Evolutionary conservation across 345 rosid genomes (phyloP), one percentile per base, ranked within the genome.

Genomic region (Combretum micranthum): DNA sequence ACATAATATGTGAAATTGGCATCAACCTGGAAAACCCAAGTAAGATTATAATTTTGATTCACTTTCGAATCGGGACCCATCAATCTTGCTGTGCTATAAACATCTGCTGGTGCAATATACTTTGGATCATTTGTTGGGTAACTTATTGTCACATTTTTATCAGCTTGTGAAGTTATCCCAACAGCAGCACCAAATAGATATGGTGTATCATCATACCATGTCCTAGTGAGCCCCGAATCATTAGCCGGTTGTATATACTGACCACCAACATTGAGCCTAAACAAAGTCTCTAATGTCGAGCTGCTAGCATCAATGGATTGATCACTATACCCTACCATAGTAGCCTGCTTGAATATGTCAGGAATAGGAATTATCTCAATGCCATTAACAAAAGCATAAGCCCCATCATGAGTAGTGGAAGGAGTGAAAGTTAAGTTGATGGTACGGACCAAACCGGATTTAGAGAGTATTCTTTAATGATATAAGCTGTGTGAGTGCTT

Each of bases 1-100:
- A 82, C 72, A 25, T 80, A 48, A 37, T 82, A 85, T 0, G 77
- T 78, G 64, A 80, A 85, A 37, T 80, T 78, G 26, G 75, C 60
- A 66, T 85, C 88, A 39, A 77, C 75, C 46, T 61, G 63, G 56
- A 82, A 80, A n/a, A 70, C 51, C 92, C 92, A 80, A 16, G 88
- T 78, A 59, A 78, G 70, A 47, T 85, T 85, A 52, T 57, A 80
- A n/a, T 65, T 64, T 39, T 62, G 4, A 61, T 69, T 78, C 15
- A 76, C 56, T 12, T 48, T 55, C 8, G 66, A 42, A 23, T 68
- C 20, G 0, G 66, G 67, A 14, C 88, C 88, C 88, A 80, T 80
- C 20, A 74, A 50, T 60, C 88, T 62, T 12, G 83, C 74, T 7
- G 77, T 76, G 21, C 56, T 53, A 42, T 78, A 82, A 7, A 80